phyloP scores from a whole-genome alignment of 1,139 yeast species.

The Saccharomyces hybrid region DNA sequence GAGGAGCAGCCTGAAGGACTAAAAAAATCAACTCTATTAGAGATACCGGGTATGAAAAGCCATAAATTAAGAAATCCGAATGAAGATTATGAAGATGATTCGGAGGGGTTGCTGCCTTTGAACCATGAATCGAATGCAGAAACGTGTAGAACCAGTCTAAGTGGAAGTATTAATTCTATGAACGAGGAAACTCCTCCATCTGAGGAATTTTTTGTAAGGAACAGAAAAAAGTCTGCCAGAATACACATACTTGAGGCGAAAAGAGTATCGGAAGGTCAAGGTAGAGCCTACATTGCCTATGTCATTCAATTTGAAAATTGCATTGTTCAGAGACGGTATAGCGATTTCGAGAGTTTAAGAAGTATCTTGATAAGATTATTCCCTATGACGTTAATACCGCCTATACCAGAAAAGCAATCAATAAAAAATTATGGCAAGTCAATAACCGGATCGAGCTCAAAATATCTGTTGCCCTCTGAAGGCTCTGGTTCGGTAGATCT shows the following conservation, averaged over 20 bases:
- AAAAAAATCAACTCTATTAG: constrained; percentile 1
- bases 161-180: constrained; percentile 6
- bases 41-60: constrained; percentile 5
- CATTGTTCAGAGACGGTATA: constrained; percentile 73
- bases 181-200: constrained; percentile 4
- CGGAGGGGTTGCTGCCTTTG: constrained; percentile 14
- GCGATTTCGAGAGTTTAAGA: constrained; percentile 83
- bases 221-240: not conserved
- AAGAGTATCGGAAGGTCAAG: constrained; percentile 69
- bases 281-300: constrained; percentile 68
- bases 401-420: constrained; percentile 85
- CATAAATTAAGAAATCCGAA: constrained; percentile 18
- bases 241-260: constrained; percentile 63
- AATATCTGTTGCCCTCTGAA: constrained; percentile 27
- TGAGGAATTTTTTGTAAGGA: not conserved
- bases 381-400: constrained; percentile 82
- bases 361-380: constrained; percentile 61
- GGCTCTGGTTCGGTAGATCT: constrained; percentile 26
- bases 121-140: constrained; percentile 5
- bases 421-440: constrained; percentile 30
- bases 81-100: constrained; percentile 17
- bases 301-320: constrained; percentile 56
- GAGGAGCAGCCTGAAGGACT: constrained; percentile 7
- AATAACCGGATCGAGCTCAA: constrained; percentile 26
- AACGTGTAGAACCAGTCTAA: not conserved